These are phyloP conservation scores for Apiospora arundinis DNA, from an alignment of 2,329 filamentous ascomycete genomes.

Conservation along the genomic window DNA sequence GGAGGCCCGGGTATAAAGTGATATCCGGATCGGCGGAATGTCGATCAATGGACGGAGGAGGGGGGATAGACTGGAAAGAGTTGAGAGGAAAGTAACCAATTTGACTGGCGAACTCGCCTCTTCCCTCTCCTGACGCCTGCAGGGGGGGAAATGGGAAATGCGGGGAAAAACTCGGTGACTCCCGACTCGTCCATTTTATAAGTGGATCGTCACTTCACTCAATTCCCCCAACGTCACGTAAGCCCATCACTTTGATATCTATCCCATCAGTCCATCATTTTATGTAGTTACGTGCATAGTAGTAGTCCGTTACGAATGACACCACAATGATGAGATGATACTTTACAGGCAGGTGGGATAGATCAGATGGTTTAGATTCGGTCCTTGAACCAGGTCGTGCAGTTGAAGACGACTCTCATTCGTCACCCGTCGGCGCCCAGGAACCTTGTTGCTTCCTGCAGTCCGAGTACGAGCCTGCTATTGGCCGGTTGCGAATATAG, in stretches of 20 bases:
- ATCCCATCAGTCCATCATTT: not conserved
- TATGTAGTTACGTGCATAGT: not conserved
- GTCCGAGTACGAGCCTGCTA: not conserved
- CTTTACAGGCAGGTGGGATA: not conserved
- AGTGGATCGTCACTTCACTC: not conserved
- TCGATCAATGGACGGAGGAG: conserved; percentile 1
- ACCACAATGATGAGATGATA: not conserved
- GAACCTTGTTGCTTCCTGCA: not conserved
- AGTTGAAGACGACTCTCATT: not conserved
- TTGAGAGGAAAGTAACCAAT: not conserved
- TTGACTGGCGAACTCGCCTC: not conserved
- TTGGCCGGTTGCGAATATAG: not conserved
- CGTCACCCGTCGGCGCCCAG: not conserved
- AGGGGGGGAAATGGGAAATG: not conserved
- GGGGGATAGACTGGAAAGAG: not conserved
- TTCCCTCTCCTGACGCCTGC: not conserved
- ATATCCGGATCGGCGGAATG: not conserved
- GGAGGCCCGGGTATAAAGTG: not conserved
- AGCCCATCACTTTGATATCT: not conserved
- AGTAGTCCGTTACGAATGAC: not conserved
- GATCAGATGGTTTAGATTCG: not conserved
- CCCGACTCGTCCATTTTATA: not conserved
- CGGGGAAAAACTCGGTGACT: not conserved
- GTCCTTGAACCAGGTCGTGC: not conserved
- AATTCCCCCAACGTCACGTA: no score